Evolutionary conservation across 179 eudicot genomes (phyloP).

Genomic region (Carnegiea gigantea): DNA sequence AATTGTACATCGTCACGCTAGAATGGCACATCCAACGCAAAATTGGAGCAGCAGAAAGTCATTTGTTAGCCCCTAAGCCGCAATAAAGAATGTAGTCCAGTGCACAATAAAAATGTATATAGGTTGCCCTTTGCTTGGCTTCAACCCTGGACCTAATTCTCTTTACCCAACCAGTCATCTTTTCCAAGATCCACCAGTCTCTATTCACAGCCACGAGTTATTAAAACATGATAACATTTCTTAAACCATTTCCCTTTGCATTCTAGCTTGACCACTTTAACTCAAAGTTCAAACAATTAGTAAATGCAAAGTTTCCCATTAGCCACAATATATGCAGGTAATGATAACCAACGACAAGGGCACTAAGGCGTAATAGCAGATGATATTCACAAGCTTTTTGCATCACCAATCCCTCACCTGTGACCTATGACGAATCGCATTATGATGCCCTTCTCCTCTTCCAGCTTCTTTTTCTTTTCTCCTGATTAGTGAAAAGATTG

Average conservation of each 20-base stretch:
- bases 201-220: neutral
- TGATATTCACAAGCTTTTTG: neutral
- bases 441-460: slow-evolving; percentile 84
- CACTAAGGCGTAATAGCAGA: too few relatives aligned
- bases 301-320: neutral
- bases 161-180: neutral
- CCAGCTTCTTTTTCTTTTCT: slow-evolving; percentile 71
- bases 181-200: neutral
- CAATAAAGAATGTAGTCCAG: neutral
- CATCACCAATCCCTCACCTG: slow-evolving; percentile 43
- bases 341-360: too few relatives aligned
- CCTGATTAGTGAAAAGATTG: slow-evolving; percentile 38
- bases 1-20: neutral
- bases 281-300: neutral
- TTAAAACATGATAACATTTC: neutral
- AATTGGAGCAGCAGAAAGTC: neutral
- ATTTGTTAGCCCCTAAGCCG: neutral
- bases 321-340: neutral
- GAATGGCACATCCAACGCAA: neutral
- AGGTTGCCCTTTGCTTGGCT: neutral
- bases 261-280: neutral
- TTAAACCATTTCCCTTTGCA: neutral
- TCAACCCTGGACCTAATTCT: neutral
- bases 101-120: neutral
- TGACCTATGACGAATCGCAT: slow-evolving; percentile 86